These are phyloP conservation scores for Cenchrus americanus DNA, from an alignment of 176 grass and related monocot species.

Conservation along the genomic window DNA sequence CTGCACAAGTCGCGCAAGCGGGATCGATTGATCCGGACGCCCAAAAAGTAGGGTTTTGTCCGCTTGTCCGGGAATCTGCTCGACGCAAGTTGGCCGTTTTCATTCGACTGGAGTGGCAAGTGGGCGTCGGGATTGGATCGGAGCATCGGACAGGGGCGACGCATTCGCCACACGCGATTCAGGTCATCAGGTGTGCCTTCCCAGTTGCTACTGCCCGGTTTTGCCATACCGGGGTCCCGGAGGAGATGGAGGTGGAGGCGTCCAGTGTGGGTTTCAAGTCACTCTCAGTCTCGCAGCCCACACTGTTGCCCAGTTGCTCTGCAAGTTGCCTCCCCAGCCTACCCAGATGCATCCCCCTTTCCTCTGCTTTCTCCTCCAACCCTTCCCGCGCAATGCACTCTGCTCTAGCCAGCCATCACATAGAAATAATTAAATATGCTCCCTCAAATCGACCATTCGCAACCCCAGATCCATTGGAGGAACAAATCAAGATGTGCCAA, in stretches of 20 bases:
- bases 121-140: background rate
- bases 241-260: too few relatives aligned
- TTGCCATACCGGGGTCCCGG: too few relatives aligned
- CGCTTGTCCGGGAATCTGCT: background rate
- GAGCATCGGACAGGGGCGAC: background rate
- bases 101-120: background rate
- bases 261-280: too few relatives aligned
- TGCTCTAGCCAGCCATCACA: slow-evolving; percentile 4
- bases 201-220: too few relatives aligned
- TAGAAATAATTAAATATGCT: slow-evolving; percentile 27
- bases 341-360: slow-evolving; percentile 7
- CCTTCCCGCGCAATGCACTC: slow-evolving; percentile 14
- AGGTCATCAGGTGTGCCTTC: too few relatives aligned
- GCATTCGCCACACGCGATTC: background rate
- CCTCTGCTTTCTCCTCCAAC: background rate
- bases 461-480: background rate
- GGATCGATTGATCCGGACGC: background rate
- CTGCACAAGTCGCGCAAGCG: background rate
- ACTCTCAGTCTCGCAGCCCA: too few relatives aligned
- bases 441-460: background rate
- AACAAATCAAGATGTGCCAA: background rate
- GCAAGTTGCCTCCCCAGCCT: background rate
- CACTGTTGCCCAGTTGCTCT: background rate
- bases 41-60: slow-evolving; percentile 6
- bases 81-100: background rate